Conservation (phyloP, 805 yeast genomes). For the Metschnikowia proteae region DNA sequence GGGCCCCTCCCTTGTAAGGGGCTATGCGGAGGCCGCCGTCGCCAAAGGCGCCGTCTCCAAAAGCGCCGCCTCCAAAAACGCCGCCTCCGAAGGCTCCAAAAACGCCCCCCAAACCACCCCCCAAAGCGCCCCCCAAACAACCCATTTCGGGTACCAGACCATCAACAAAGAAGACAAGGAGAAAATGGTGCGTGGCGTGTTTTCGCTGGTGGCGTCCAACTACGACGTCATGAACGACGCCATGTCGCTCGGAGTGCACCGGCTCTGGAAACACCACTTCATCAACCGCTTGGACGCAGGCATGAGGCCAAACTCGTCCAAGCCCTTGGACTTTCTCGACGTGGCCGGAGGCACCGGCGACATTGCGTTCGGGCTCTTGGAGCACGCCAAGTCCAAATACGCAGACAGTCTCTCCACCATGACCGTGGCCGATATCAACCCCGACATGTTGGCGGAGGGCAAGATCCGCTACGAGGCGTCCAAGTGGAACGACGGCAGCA, state of each 20-base stretch:
- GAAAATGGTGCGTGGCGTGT: conserved; percentile 77
- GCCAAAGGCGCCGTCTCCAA: no score
- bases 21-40: conserved; percentile 2
- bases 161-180: conserved; percentile 80
- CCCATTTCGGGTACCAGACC: conserved; percentile 90
- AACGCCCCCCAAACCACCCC: conserved; percentile 55
- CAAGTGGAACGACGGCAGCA: conserved; percentile 53
- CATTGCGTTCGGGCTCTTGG: conserved; percentile 91
- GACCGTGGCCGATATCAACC: conserved; percentile 92
- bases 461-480: conserved; percentile 63
- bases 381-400: conserved; percentile 78
- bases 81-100: not conserved
- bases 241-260: conserved; percentile 92
- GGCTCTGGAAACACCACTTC: conserved; percentile 92
- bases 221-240: conserved; percentile 98
- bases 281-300: conserved; percentile 90
- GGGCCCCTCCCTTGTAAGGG: not conserved
- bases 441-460: conserved; percentile 95
- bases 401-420: conserved; percentile 74
- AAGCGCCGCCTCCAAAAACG: not conserved
- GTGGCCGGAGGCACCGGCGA: conserved; percentile 99
- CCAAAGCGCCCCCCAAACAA: conserved; percentile 46
- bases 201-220: conserved; percentile 89
- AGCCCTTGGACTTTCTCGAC: conserved; percentile 84
- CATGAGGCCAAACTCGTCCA: conserved; percentile 72